Conservation (phyloP, 495 filamentous ascomycete genomes). For the Xylaria cubensis region DNA sequence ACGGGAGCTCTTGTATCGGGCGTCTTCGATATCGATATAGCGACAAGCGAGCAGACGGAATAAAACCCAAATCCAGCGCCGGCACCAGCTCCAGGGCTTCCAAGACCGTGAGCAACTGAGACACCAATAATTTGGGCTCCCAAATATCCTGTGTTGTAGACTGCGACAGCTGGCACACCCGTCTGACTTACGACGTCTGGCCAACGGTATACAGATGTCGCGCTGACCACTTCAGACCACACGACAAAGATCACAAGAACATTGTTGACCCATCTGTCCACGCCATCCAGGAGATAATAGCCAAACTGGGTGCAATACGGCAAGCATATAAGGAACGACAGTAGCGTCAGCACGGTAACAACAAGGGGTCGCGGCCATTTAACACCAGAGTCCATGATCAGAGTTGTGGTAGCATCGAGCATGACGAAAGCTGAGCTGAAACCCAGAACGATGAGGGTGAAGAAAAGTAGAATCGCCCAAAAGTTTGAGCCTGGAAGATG, state of each 20-base stretch:
- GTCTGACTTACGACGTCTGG: constrained; percentile 43
- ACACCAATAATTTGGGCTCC: constrained; percentile 46
- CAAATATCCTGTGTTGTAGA: constrained; percentile 48
- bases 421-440: constrained; percentile 28
- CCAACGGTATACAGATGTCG: constrained; percentile 26
- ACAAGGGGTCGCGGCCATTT: constrained; percentile 18
- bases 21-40: constrained; percentile 33
- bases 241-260: constrained; percentile 27
- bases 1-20: constrained; percentile 36
- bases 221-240: constrained; percentile 22
- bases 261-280: constrained; percentile 28
- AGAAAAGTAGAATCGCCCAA: constrained; percentile 49
- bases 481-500: constrained; percentile 51
- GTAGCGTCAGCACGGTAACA: constrained; percentile 24
- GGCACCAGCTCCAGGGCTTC: constrained; percentile 36
- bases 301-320: constrained; percentile 28
- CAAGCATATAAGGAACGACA: constrained; percentile 26
- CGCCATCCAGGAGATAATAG: constrained; percentile 27
- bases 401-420: constrained; percentile 23
- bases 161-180: constrained; percentile 37
- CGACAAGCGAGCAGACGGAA: constrained; percentile 11
- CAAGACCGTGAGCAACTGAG: constrained; percentile 40
- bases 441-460: constrained; percentile 38
- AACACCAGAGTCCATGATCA: constrained; percentile 23
- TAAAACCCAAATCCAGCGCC: constrained; percentile 40